phyloP scores from a whole-genome alignment of 129 eudicot species.

The Helianthus tuberosus region DNA sequence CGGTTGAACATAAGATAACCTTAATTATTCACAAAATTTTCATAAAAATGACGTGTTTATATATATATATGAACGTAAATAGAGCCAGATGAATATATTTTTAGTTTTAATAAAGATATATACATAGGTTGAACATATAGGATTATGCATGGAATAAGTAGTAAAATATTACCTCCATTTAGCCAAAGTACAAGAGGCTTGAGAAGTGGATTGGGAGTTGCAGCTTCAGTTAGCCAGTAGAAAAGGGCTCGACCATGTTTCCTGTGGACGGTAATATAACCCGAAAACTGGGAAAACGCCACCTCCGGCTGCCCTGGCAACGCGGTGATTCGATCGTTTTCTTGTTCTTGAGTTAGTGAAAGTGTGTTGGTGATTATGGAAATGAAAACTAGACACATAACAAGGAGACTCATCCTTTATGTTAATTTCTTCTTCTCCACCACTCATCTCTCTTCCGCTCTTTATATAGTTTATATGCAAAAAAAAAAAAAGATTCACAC shows the following conservation, averaged over 20 bases:
- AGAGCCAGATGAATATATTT: neutral
- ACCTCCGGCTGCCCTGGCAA: conserved; percentile 90
- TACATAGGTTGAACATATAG: neutral
- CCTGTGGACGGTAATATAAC: conserved; percentile 75
- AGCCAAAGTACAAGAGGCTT: conserved; percentile 97
- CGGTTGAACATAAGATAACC: too few species aligned
- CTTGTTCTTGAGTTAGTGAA: conserved; percentile 44
- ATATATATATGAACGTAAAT: neutral
- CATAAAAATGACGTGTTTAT: too few species aligned
- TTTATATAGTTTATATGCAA: conserved; percentile 5
- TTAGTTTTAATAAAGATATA: too few species aligned
- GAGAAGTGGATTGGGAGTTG: conserved; percentile 33
- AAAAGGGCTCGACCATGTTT: conserved; percentile 76
- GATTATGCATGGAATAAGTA: neutral
- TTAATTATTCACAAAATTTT: too few species aligned
- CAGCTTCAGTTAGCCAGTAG: conserved; percentile 88
- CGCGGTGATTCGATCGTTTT: conserved; percentile 54
- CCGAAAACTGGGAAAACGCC: conserved; percentile 73
- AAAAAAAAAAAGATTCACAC: neutral
- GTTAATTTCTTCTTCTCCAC: conserved; percentile 14
- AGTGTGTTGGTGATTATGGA: conserved; percentile 26
- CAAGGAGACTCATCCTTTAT: conserved; percentile 13
- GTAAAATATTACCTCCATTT: conserved; percentile 76
- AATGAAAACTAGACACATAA: conserved; percentile 21
- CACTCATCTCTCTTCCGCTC: conserved; percentile 13